A percentile compares a stretch with the other conserved stretches of the same genome.
These are phyloP conservation scores for Solanum raphanifolium DNA, from an alignment of 257 asterid genomes.

Conservation along the genomic window DNA sequence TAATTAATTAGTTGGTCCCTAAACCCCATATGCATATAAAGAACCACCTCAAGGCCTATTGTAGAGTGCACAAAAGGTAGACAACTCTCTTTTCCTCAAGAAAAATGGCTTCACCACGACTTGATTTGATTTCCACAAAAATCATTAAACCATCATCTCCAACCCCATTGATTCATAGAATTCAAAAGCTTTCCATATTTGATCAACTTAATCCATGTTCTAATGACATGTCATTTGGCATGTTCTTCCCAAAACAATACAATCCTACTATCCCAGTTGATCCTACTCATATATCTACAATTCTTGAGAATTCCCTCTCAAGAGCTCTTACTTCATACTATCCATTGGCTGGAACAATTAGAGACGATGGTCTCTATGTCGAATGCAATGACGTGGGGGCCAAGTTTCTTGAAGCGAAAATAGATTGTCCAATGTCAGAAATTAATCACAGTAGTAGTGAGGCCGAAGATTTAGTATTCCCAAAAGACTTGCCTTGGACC, in stretches of 20 bases:
- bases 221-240: not conserved
- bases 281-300: not conserved
- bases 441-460: not conserved
- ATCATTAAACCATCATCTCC: slow-evolving; percentile 7
- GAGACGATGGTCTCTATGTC: not conserved
- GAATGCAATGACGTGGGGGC: slow-evolving; percentile 4
- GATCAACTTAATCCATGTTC: not conserved
- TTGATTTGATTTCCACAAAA: not conserved
- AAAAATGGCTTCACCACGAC: not conserved
- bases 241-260: not conserved
- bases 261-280: not conserved
- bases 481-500: not conserved
- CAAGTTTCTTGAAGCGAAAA: not conserved
- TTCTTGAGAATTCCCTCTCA: not conserved
- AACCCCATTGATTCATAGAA: not conserved
- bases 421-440: not conserved
- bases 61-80: not conserved
- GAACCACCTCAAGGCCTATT: not conserved
- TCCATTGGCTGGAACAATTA: slow-evolving; percentile 1
- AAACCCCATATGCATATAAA: not conserved
- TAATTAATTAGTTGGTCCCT: not conserved
- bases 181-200: not conserved
- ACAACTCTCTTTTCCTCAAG: not conserved
- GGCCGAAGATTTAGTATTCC: not conserved
- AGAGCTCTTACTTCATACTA: not conserved